A percentile compares a stretch with the other conserved stretches of the same genome.
Evolutionary conservation across 1,139 yeast species (phyloP).

Genomic region (Lodderomyces margitis): DNA sequence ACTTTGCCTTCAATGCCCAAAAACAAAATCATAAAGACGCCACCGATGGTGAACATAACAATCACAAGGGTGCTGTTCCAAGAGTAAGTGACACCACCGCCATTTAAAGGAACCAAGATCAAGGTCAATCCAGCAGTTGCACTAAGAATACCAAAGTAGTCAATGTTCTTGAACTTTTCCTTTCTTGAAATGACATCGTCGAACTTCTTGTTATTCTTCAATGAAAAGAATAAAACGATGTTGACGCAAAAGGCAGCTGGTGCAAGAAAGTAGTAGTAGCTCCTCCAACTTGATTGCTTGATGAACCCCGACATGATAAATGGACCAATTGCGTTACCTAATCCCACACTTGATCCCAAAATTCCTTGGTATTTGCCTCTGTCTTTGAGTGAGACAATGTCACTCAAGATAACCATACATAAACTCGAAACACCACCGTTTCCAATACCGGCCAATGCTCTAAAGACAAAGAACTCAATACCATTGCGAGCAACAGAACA

Average conservation of each 20-base stretch:
- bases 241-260: slow-evolving; percentile 38
- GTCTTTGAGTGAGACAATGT: slow-evolving; percentile 41
- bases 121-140: slow-evolving; percentile 45
- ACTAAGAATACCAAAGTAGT: slow-evolving; percentile 46
- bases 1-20: slow-evolving; percentile 48
- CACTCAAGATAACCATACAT: slow-evolving; percentile 43
- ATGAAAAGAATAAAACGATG: slow-evolving; percentile 25
- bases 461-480: slow-evolving; percentile 38
- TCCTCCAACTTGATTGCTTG: slow-evolving; percentile 47
- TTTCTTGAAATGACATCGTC: slow-evolving; percentile 24
- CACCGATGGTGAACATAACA: slow-evolving; percentile 47
- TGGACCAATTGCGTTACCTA: slow-evolving; percentile 59
- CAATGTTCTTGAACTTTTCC: slow-evolving; percentile 43
- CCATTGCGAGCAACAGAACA: slow-evolving; percentile 44
- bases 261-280: slow-evolving; percentile 46
- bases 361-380: slow-evolving; percentile 49
- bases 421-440: slow-evolving; percentile 44
- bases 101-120: slow-evolving; percentile 49
- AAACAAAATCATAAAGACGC: slow-evolving; percentile 37
- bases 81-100: slow-evolving; percentile 53
- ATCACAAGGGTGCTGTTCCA: slow-evolving; percentile 54
- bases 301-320: slow-evolving; percentile 53
- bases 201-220: slow-evolving; percentile 20
- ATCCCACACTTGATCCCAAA: slow-evolving; percentile 51
- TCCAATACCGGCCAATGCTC: slow-evolving; percentile 48